Percentiles rank a stretch among this genome's conserved stretches.
Evolutionary conservation across 768 basidiomycete species (phyloP).

Genomic region (Suillus spraguei): DNA sequence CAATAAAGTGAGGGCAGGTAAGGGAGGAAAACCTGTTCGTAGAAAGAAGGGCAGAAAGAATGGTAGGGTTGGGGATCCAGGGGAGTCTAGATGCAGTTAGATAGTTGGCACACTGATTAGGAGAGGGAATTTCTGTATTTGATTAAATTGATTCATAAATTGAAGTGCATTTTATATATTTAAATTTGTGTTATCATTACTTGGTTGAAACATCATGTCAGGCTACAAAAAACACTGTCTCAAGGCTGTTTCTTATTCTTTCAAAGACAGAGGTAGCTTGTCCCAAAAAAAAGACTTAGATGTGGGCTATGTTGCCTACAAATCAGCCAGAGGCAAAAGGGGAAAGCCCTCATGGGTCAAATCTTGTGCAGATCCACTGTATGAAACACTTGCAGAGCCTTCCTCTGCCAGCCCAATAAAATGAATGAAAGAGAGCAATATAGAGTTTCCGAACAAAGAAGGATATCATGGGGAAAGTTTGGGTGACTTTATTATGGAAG

Average conservation of each 20-base stretch:
- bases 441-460: not conserved
- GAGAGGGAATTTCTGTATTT: not conserved
- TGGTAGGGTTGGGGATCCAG: not conserved
- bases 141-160: not conserved
- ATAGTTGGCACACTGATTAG: too few relatives aligned
- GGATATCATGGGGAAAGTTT: not conserved
- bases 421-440: not conserved
- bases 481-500: not conserved
- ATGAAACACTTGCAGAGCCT: not conserved
- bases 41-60: not conserved
- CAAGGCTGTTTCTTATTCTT: not conserved
- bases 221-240: not conserved
- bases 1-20: constrained; percentile 3
- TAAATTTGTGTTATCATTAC: not conserved
- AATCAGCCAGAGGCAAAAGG: not conserved
- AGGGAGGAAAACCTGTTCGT: not conserved
- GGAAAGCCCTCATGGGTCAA: not conserved
- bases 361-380: not conserved
- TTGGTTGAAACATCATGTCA: not conserved
- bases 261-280: not conserved
- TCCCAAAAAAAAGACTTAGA: not conserved
- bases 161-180: too few relatives aligned
- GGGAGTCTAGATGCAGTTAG: not conserved
- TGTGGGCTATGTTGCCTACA: not conserved
- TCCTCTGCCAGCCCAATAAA: not conserved